Conservation (phyloP, 768 basidiomycete genomes). For the Mycena sanguinolenta region DNA sequence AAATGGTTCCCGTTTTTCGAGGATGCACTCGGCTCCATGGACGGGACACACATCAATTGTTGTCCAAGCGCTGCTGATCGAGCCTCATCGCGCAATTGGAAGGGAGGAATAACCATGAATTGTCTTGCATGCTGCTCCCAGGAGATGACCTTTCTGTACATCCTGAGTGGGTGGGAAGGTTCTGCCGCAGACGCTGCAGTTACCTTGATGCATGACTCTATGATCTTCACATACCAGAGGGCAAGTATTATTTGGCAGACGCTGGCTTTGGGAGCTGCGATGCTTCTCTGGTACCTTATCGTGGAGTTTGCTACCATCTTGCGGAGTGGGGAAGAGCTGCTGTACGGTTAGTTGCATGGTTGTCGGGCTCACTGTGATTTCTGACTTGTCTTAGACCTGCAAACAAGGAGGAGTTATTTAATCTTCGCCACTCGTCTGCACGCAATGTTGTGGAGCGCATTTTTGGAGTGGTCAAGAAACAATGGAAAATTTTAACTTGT, state of each 20-base stretch:
- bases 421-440: not conserved
- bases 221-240: slow-evolving; percentile 15
- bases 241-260: slow-evolving; percentile 38
- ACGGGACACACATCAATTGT: slow-evolving; percentile 49
- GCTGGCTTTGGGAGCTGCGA: slow-evolving; percentile 38
- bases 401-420: not conserved
- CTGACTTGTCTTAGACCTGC: too few species aligned
- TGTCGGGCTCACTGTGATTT: too few species aligned
- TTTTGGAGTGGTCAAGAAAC: not conserved
- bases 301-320: slow-evolving; percentile 42
- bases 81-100: slow-evolving; percentile 37
- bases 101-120: slow-evolving; percentile 46
- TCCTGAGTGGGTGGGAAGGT: slow-evolving; percentile 44
- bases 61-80: slow-evolving; percentile 34
- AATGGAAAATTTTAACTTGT: not conserved
- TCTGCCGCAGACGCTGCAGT: slow-evolving; percentile 35
- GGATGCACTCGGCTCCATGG: slow-evolving; percentile 47
- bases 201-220: slow-evolving; percentile 36
- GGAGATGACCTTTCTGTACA: slow-evolving; percentile 41
- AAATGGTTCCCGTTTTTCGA: slow-evolving; percentile 51
- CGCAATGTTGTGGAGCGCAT: slow-evolving; percentile 3
- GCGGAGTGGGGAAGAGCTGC: slow-evolving; percentile 41
- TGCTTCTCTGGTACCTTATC: slow-evolving; percentile 41
- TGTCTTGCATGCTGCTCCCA: slow-evolving; percentile 41
- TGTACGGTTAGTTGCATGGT: slow-evolving; percentile 19